Base-by-base conservation (phyloP, 768 basidiomycete species). In the Butyriboletus loyo region DNA sequence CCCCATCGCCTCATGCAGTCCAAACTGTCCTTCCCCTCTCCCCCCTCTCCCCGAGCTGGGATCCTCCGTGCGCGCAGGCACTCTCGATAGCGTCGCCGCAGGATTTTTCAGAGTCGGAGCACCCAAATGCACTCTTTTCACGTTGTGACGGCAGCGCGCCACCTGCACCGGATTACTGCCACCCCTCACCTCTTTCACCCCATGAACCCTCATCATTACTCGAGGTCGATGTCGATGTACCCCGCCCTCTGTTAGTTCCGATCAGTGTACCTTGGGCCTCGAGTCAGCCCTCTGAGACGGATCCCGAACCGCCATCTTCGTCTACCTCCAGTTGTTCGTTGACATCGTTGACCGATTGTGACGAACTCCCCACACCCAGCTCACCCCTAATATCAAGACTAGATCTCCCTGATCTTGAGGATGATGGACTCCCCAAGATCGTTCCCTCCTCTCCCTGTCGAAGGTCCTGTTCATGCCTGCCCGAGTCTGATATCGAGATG, bases 21-120 rank as follows among this genome's bases (percentile, higher is more conserved):
- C 59, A 57, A 22, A 44, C 52, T 17, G 55, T 48, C 40, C 47
- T 57, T 10, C 64, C 64, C 10, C 62, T 72, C 8, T 71, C 73
- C 4, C 72, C 73, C 4, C 58, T 73, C 28, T 73, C 72, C 15
- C 73, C 72, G 41, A 64, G 61, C 28, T 72, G 68, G 72, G 61
- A 57, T 19, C 43, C 62, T 6, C 47, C 61, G 1, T 41, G 52
- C 36, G 40, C 63, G 1, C 53, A 44, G 15, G 44, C 44, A 2
- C 50, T 60, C n/a, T 48, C 57, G 5, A 50, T 63, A 37, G 39
- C 53, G 7, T 50, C 58, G 9, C 21, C 59, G 30, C 54, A 57
- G 5, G 63, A 65, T 27, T 58, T 58, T n/a, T 38, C 55, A 25
- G 56, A 55, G 25, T 35, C 56, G 10, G 62, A 63, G 27, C 55